phyloP scores from a whole-genome alignment of 1,284 basidiomycete genomes.

The Taiwanofungus camphoratus region DNA sequence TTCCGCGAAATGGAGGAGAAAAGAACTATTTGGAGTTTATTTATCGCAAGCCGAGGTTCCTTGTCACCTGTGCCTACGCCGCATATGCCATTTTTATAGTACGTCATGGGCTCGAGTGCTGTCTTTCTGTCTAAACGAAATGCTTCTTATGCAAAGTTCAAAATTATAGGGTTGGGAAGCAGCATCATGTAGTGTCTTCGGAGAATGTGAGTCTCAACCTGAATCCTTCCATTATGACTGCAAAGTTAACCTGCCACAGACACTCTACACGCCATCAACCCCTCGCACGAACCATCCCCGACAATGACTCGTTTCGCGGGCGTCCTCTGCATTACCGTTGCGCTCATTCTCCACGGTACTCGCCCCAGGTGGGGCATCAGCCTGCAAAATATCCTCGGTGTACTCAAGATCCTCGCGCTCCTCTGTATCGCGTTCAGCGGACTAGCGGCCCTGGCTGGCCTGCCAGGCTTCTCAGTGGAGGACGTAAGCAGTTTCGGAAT shows the following conservation, averaged over 20 bases:
- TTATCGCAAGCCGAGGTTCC: conserved; percentile 55
- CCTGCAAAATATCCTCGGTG: conserved; percentile 62
- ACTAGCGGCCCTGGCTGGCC: conserved; percentile 45
- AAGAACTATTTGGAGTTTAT: conserved; percentile 74
- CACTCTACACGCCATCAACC: conserved; percentile 41
- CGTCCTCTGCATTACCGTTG: conserved; percentile 50
- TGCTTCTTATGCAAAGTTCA: conserved; percentile 4
- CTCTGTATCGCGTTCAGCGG: conserved; percentile 53
- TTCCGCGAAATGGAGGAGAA: conserved; percentile 70
- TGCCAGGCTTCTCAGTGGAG: conserved; percentile 40
- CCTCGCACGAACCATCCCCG: conserved; percentile 21
- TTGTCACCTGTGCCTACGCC: conserved; percentile 56
- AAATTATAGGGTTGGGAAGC: conserved; percentile 44
- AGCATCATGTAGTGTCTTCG: conserved; percentile 55
- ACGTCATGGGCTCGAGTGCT: conserved; percentile 17
- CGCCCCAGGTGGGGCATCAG: conserved; percentile 52
- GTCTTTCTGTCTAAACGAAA: conserved; percentile 4
- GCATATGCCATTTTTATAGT: conserved; percentile 58
- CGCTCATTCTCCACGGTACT: conserved; percentile 53
- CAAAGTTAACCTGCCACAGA: conserved; percentile 33
- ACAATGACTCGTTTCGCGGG: conserved; percentile 24
- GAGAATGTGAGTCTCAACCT: conserved; percentile 43
- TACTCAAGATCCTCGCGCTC: conserved; percentile 60
- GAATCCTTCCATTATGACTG: conserved; percentile 31
- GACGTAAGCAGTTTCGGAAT: conserved; percentile 37